These are phyloP conservation scores for Magnolia officinalis DNA, from an alignment of 164 flowering plant genomes.

Conservation along the genomic window DNA sequence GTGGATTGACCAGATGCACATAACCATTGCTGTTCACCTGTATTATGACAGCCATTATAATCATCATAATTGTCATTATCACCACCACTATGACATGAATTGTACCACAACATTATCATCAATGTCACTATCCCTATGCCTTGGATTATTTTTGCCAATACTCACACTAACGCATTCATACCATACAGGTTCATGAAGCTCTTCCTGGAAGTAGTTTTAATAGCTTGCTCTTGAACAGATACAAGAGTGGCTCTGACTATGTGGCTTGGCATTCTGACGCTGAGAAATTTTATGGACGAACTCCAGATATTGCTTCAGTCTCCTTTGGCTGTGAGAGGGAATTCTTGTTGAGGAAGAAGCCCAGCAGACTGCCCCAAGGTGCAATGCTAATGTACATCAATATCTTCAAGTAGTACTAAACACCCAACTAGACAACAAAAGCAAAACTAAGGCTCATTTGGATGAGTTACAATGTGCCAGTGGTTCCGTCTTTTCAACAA, in stretches of 20 bases:
- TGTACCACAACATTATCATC: background rate
- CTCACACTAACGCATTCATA: background rate
- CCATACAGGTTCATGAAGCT: slow-evolving; percentile 60
- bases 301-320: slow-evolving; percentile 85
- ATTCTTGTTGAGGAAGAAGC: slow-evolving; percentile 68
- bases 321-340: slow-evolving; percentile 93
- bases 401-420: background rate
- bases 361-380: slow-evolving; percentile 42
- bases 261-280: slow-evolving; percentile 98
- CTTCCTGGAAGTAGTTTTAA: slow-evolving; percentile 85
- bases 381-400: background rate
- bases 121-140: background rate
- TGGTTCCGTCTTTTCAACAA: background rate
- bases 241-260: slow-evolving; percentile 77
- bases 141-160: background rate
- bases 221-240: slow-evolving; percentile 82
- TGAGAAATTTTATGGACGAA: slow-evolving; percentile 82
- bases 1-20: too few relatives aligned
- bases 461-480: background rate
- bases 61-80: background rate
- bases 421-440: background rate
- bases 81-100: background rate
- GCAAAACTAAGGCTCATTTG: background rate
- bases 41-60: background rate
- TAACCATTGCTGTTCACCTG: too few relatives aligned